Conservation (phyloP, 73 alveolate species). For the Diophrys sp. region DNA sequence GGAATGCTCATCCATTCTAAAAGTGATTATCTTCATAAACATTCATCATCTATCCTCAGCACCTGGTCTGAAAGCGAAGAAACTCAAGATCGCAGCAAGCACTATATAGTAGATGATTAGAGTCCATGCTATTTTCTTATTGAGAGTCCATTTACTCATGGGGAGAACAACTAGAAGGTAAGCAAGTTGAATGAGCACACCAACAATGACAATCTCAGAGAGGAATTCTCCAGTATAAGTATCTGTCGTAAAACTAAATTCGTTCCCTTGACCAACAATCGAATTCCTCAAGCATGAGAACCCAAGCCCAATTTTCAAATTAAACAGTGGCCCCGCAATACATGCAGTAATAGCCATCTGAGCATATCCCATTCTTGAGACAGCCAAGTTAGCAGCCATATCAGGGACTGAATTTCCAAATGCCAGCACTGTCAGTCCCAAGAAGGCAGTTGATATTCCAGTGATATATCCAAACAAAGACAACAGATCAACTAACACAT, state of each 20-base stretch:
- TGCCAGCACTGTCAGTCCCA: constrained; percentile 95
- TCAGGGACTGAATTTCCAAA: constrained; percentile 98
- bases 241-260: background rate
- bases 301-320: constrained; percentile 93
- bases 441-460: constrained; percentile 75
- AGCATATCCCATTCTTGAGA: constrained; percentile 91
- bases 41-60: too few species aligned
- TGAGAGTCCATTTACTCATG: background rate
- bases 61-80: constrained; percentile 1
- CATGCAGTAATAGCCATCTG: constrained; percentile 98
- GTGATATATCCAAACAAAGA: constrained; percentile 70
- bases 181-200: background rate
- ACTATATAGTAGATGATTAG: background rate
- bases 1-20: too few species aligned
- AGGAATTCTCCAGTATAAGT: background rate
- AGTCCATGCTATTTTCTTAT: background rate
- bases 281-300: constrained; percentile 33
- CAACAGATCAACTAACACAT: constrained; percentile 67
- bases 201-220: background rate
- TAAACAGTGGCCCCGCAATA: constrained; percentile 95
- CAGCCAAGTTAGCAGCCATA: constrained; percentile 83
- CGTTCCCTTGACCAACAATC: background rate
- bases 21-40: too few species aligned
- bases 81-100: background rate
- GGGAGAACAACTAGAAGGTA: background rate